Evolutionary conservation across 2,329 filamentous ascomycete species (phyloP), one percentile per base, ranked within the genome.

Genomic region (Hymenoscyphus fructigenus): DNA sequence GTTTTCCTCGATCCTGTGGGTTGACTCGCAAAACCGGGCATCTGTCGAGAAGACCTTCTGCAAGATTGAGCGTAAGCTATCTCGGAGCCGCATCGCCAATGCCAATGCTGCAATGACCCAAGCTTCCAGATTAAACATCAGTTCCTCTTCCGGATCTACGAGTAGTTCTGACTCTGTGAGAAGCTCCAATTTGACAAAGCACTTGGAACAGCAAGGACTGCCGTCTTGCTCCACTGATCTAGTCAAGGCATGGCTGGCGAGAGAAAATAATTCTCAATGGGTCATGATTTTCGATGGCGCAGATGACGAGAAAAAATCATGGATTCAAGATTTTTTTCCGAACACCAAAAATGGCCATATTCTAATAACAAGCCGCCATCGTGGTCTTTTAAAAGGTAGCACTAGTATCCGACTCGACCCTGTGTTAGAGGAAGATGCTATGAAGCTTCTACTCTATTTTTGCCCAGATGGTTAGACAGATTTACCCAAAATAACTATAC

Each of bases 251-350:
- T 57, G 55, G 55, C n/a, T 57, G 9, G 55, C 55, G 14, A 57
- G 28, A 26, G 28, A 34, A 20, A 57, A 32, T 14, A 57, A 57
- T 57, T n/a, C 28, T 14, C 55, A 20, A 5, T 57, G 55, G 55
- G 15, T 57, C 12, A 57, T 57, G 5, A 28, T 57, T 20, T 57
- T 57, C n/a, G 55, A 57, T 29, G 55, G 55, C 15, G 55, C 55
- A 36, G 55, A 57, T 57, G 55, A 57, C n/a, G 55, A 34, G 28
- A 23, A 57, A 9, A 57, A 57, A 10, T 57, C 55, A 32, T 57
- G 55, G 55, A 57, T 57, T 29, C 55, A 57, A 36, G 28, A 32
- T 10, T 57, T 57, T 26, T 36, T 57, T 5, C 55, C 55, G 17
- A 34, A 57, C 28, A 57, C 28, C 28, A 57, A 57, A 26, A 32